phyloP scores from a whole-genome alignment of 1,139 yeast species.

The Debaryomyces subglobosus region DNA sequence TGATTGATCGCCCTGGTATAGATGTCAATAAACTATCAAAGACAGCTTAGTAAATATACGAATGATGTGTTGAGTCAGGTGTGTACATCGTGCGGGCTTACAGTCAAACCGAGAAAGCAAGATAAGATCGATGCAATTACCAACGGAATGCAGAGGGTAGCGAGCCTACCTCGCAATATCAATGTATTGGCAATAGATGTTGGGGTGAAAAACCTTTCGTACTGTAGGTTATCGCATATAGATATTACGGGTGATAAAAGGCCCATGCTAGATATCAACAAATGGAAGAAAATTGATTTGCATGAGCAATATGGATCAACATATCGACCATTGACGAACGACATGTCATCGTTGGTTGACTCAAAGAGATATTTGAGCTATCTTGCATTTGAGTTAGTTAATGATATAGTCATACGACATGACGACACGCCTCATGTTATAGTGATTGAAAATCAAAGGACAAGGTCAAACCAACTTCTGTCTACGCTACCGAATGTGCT shows the following conservation, averaged over 20 bases:
- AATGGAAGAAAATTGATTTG: conserved; percentile 38
- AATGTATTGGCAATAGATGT: conserved; percentile 38
- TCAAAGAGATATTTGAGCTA: conserved; percentile 29
- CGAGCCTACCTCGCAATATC: conserved; percentile 19
- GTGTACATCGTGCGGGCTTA: conserved; percentile 39
- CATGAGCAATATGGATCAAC: conserved; percentile 22
- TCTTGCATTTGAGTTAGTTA: conserved; percentile 24
- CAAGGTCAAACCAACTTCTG: conserved; percentile 35
- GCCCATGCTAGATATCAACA: conserved; percentile 13
- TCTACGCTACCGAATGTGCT: conserved; percentile 46
- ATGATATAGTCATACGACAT: conserved; percentile 17
- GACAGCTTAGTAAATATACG: conserved; percentile 4
- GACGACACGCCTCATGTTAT: conserved; percentile 22
- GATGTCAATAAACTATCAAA: conserved; percentile 5
- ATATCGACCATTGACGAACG: conserved; percentile 16
- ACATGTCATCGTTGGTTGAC: conserved; percentile 23
- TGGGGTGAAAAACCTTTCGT: conserved; percentile 47
- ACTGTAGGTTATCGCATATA: conserved; percentile 27
- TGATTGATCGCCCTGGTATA: not conserved
- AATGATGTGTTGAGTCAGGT: conserved; percentile 28
- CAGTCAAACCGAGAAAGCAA: conserved; percentile 29
- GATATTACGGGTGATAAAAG: not conserved
- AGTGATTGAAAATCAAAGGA: conserved; percentile 44
- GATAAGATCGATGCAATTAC: conserved; percentile 28
- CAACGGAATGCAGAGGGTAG: conserved; percentile 24